phyloP scores from a whole-genome alignment of 768 basidiomycete genomes.

The Lepiota venenata region DNA sequence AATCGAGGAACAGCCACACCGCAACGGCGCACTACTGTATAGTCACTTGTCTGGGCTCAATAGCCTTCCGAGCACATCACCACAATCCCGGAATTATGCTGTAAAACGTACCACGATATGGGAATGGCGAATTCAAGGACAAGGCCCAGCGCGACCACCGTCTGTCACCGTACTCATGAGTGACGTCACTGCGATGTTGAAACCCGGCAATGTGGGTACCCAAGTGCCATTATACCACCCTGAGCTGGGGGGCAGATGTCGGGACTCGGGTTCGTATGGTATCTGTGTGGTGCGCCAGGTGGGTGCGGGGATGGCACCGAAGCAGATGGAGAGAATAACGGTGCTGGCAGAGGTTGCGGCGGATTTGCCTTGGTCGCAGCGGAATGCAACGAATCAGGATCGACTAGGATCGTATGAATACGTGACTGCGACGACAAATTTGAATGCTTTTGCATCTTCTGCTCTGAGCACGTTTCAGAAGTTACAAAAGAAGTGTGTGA shows the following conservation, averaged over 20 bases:
- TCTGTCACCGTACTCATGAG: slow-evolving; percentile 2
- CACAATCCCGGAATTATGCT: slow-evolving; percentile 61
- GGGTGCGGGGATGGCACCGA: not conserved
- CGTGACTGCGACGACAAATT: not conserved
- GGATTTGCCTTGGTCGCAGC: not conserved
- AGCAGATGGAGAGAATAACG: not conserved
- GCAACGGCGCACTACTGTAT: slow-evolving; percentile 60
- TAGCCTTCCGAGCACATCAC: slow-evolving; percentile 42
- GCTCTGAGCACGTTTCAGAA: not conserved
- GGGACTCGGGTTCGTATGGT: not conserved
- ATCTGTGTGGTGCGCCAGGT: not conserved
- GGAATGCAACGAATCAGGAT: not conserved
- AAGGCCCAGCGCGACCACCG: not conserved
- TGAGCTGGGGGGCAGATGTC: not conserved
- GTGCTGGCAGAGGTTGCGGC: not conserved
- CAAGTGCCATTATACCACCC: not conserved
- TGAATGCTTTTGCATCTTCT: not conserved
- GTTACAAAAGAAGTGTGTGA: not conserved
- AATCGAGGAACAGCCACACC: slow-evolving; percentile 68
- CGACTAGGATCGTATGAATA: slow-evolving; percentile 2
- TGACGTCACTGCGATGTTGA: slow-evolving; percentile 2
- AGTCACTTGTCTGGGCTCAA: slow-evolving; percentile 51
- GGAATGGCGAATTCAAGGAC: not conserved
- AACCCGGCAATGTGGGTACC: not conserved
- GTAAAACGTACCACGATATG: slow-evolving; percentile 19